A percentile compares a stretch with the other conserved stretches of the same genome.
These are phyloP conservation scores for Vickermania ingenoplastis DNA, from an alignment of 208 protist species.

Conservation along the genomic window DNA sequence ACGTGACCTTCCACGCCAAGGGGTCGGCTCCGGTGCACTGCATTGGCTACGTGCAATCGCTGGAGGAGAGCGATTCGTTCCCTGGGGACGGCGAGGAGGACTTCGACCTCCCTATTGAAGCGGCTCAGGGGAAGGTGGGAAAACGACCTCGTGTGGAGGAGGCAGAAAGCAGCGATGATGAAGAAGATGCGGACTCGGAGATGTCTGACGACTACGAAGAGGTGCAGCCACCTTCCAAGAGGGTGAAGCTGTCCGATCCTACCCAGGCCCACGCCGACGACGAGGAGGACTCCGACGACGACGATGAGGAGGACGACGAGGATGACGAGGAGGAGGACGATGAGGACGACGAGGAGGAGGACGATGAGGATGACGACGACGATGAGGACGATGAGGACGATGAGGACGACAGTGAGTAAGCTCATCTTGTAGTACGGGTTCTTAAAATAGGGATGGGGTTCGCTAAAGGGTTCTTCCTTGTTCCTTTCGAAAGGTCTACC, in stretches of 20 bases:
- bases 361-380: slow-evolving; percentile 15
- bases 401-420: slow-evolving; percentile 8
- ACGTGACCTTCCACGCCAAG: slow-evolving; percentile 73
- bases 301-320: slow-evolving; percentile 25
- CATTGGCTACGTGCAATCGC: slow-evolving; percentile 65
- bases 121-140: slow-evolving; percentile 6
- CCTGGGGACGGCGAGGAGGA: slow-evolving; percentile 7
- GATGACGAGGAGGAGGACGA: slow-evolving; percentile 25
- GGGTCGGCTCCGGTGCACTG: slow-evolving; percentile 61
- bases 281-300: slow-evolving; percentile 30
- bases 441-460: too few relatives aligned
- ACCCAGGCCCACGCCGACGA: slow-evolving; percentile 16
- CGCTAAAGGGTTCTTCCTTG: too few relatives aligned
- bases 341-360: slow-evolving; percentile 13
- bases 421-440: slow-evolving; percentile 7
- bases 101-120: slow-evolving; percentile 12
- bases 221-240: not conserved
- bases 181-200: slow-evolving; percentile 20
- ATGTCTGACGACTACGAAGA: slow-evolving; percentile 8
- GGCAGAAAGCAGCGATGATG: slow-evolving; percentile 10
- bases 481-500: too few relatives aligned
- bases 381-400: slow-evolving; percentile 12
- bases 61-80: slow-evolving; percentile 42
- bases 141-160: slow-evolving; percentile 7
- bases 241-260: slow-evolving; percentile 2